These are phyloP conservation scores for Sporothrix mexicana DNA, from an alignment of 2,329 filamentous ascomycete species.

Conservation along the genomic window DNA sequence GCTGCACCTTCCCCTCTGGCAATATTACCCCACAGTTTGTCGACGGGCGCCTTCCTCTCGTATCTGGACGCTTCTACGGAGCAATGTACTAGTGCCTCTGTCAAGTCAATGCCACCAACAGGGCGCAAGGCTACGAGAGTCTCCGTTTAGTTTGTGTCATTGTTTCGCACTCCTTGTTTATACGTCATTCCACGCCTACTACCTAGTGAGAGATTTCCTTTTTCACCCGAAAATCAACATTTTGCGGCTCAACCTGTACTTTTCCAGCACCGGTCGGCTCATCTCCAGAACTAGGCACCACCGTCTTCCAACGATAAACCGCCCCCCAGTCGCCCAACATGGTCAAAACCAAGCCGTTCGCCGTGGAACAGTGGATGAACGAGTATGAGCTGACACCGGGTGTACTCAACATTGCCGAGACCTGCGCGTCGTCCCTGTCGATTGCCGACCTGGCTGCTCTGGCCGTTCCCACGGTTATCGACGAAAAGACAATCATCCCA, in stretches of 20 bases:
- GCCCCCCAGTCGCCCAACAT: constrained; percentile 39
- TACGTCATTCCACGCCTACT: no score
- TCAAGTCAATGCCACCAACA: constrained; percentile 17
- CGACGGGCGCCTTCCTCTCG: background rate
- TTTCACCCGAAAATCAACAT: background rate
- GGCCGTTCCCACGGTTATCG: constrained; percentile 56
- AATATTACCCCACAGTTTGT: constrained; percentile 3
- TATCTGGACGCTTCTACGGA: constrained; percentile 11
- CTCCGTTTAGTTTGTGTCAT: background rate
- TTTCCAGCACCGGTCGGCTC: background rate
- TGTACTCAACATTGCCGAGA: constrained; percentile 76
- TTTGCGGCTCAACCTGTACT: background rate
- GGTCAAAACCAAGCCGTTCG: constrained; percentile 64
- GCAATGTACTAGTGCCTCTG: background rate
- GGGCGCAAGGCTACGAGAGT: background rate
- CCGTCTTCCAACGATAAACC: background rate
- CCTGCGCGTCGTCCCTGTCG: constrained; percentile 76
- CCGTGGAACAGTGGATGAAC: constrained; percentile 76
- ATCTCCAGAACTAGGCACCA: background rate
- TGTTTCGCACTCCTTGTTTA: no score
- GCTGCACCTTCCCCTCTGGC: background rate
- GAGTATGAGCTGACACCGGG: constrained; percentile 61
- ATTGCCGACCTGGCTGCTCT: constrained; percentile 69
- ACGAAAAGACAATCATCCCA: constrained; percentile 37
- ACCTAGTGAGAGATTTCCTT: background rate